Base-by-base conservation (phyloP, 768 basidiomycete species). In the Scleroderma bovista region DNA sequence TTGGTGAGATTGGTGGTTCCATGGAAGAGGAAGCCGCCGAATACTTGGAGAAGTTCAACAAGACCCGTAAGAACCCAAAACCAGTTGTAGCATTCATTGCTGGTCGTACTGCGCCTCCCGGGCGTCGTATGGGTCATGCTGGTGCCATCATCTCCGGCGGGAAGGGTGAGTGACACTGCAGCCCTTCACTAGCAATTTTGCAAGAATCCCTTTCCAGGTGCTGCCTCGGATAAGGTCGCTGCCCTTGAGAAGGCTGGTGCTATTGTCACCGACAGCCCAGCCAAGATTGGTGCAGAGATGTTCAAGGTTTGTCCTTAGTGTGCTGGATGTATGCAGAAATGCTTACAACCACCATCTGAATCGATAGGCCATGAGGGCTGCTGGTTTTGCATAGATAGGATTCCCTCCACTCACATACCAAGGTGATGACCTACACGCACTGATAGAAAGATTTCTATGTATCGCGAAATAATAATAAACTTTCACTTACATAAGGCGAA, bases 21-120 rank as follows among this genome's bases (percentile, higher is more conserved):
- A 96, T 97, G 95, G 96, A 99, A 72, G 96, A 99, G 69, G 95
- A 98, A 56, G 96, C 96, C 7, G 96, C 96, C 6, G 96, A 93
- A 59, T 98, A 95, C 71, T 75, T 99, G 48, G 88, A 89, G 66
- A 77, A 80, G 68, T 86, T 89, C 75, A 99, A 99, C 77, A 89
- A 91, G 72, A 92, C 86, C 23, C 80, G 88, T 47, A 69, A 69
- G 48, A 75, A 84, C 57, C 91, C 91, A 50, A 99, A 99, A 71
- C 96, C 96, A 44, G 93, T 98, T 32, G 92, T 99, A 49, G 90
- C 88, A 34, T 99, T 99, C 72, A 97, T 99, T 62, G 96, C 96
- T 50, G 96, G 96, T 44, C 86, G 90, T 51, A 98, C 96, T 50
- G 96, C 96, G 38, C 96, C 96, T 47, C 96, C 96, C 34, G 96